Percentiles rank a stretch among this genome's conserved stretches.
These are phyloP conservation scores for Pythium utonaiense DNA, from an alignment of 352 stramenopile genomes.

Conservation along the genomic window DNA sequence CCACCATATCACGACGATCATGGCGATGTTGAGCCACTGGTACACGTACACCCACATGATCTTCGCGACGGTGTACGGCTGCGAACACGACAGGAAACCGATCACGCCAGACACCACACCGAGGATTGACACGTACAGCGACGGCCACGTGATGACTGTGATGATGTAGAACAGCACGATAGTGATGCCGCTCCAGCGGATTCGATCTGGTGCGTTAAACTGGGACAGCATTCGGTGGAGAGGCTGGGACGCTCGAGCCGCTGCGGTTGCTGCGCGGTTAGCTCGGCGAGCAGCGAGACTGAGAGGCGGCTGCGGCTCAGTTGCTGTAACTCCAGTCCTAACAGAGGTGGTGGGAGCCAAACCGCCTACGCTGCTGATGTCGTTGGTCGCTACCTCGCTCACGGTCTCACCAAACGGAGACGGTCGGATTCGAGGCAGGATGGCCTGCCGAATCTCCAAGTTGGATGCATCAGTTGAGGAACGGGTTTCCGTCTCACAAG, in stretches of 20 bases:
- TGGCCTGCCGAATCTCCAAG: background rate
- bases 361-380: background rate
- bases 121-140: slow-evolving; percentile 8
- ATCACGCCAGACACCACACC: slow-evolving; percentile 2
- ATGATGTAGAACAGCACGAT: slow-evolving; percentile 15
- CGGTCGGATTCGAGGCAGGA: background rate
- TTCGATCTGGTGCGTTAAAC: slow-evolving; percentile 13
- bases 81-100: slow-evolving; percentile 2
- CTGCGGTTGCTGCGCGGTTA: background rate
- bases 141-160: slow-evolving; percentile 18
- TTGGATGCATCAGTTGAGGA: background rate
- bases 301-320: background rate
- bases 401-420: background rate
- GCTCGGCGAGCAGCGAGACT: background rate
- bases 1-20: slow-evolving; percentile 9
- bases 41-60: slow-evolving; percentile 14
- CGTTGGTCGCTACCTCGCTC: background rate
- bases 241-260: background rate
- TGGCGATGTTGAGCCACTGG: slow-evolving; percentile 11
- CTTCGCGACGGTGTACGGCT: slow-evolving; percentile 13
- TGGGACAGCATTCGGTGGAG: slow-evolving; percentile 7
- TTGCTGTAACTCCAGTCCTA: too few relatives aligned
- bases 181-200: slow-evolving; percentile 12
- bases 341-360: background rate
- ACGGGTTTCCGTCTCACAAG: background rate